These are phyloP conservation scores for Ophiostoma sp. DNA, from an alignment of 2,329 filamentous ascomycete species.

Conservation along the genomic window DNA sequence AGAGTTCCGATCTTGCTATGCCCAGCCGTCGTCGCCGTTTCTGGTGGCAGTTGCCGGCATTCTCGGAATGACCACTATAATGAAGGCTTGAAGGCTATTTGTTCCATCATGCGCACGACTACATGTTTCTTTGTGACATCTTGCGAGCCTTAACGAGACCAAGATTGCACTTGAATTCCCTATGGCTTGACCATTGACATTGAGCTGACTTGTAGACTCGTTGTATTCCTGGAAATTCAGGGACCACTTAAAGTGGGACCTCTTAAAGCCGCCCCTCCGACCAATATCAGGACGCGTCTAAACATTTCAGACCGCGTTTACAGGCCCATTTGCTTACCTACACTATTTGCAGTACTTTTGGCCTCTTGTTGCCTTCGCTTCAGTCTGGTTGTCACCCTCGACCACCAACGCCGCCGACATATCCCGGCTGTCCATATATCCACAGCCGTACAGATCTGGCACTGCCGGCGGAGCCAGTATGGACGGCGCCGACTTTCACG, in stretches of 20 bases:
- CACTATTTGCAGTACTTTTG: background rate
- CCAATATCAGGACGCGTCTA: slow-evolving; percentile 30
- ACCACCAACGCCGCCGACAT: background rate
- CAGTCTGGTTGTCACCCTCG: background rate
- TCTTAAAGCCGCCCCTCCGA: slow-evolving; percentile 30
- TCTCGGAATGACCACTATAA: too few species aligned
- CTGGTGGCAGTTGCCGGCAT: too few species aligned
- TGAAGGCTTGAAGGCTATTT: too few species aligned
- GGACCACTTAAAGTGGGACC: slow-evolving; percentile 9
- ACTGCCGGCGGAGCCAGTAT: slow-evolving; percentile 27
- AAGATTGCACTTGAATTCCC: too few species aligned
- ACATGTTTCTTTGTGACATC: too few species aligned
- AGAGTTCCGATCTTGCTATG: background rate
- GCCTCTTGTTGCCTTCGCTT: background rate
- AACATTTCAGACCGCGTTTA: slow-evolving; percentile 18
- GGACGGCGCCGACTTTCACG: slow-evolving; percentile 36
- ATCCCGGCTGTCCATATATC: background rate
- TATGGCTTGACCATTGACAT: background rate
- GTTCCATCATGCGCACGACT: too few species aligned
- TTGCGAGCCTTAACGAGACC: too few species aligned
- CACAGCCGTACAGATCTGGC: background rate
- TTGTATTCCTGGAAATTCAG: background rate
- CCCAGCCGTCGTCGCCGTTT: background rate
- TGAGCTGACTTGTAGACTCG: background rate
- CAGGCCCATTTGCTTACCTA: background rate